A percentile compares a stretch with the other conserved stretches of the same genome.
Conservation (phyloP, 176 grass and related monocot species). For the Elymus sibiricus region DNA sequence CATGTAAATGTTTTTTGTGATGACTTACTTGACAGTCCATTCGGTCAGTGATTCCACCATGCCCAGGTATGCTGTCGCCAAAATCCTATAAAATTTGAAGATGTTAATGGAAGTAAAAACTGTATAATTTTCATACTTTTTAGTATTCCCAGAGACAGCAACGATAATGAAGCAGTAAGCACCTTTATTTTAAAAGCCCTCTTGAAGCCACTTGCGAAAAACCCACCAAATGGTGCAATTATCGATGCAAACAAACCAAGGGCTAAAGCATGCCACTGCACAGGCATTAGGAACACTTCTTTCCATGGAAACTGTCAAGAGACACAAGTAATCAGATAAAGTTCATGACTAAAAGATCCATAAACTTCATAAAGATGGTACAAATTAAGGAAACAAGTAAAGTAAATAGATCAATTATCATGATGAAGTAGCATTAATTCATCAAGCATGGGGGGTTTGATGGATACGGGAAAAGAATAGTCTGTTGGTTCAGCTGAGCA, state of each 20-base stretch:
- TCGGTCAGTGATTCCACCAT: conserved; percentile 95
- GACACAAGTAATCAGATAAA: conserved; percentile 20
- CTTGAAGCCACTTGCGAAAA: conserved; percentile 98
- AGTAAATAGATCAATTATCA: neutral
- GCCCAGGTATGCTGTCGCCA: conserved; percentile 96
- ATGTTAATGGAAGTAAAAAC: conserved; percentile 15
- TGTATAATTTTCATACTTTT: neutral
- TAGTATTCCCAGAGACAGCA: neutral
- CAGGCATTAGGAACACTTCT: conserved; percentile 76
- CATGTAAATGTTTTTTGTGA: neutral
- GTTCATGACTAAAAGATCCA: conserved; percentile 3
- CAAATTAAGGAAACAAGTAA: neutral
- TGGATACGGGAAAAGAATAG: neutral
- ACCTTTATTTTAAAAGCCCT: conserved; percentile 98
- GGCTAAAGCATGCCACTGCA: conserved; percentile 94
- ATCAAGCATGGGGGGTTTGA: neutral
- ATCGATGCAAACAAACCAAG: conserved; percentile 98
- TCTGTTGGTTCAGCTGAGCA: neutral
- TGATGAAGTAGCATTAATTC: neutral
- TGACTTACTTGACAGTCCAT: conserved; percentile 98
- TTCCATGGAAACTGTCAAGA: conserved; percentile 83
- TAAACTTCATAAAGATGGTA: neutral
- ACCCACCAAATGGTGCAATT: conserved; percentile 98
- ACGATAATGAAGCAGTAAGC: neutral
- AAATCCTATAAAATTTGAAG: conserved; percentile 69